These are phyloP conservation scores for Corymbia citriodora DNA, from an alignment of 441 rosid species.

Conservation along the genomic window DNA sequence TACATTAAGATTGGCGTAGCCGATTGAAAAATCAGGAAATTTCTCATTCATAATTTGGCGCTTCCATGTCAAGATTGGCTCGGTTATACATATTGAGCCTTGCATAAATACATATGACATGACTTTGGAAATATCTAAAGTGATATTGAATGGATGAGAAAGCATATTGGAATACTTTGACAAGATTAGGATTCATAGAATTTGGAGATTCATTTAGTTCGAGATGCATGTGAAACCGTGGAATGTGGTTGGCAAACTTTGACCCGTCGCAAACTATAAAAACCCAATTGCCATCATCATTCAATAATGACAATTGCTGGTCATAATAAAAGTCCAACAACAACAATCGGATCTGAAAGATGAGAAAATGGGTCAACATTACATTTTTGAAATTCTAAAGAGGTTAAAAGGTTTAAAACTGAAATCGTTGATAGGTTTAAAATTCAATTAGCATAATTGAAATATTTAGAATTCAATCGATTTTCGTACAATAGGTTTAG, in stretches of 20 bases:
- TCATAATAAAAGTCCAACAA: background rate
- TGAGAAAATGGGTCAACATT: background rate
- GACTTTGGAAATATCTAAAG: no score
- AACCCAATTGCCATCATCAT: background rate
- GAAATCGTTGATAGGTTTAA: rapidly evolving
- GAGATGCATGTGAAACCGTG: background rate
- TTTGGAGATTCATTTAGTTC: background rate
- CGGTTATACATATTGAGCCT: no score
- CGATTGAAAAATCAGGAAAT: no score
- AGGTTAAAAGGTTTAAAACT: no score
- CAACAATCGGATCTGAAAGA: background rate
- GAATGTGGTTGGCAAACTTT: background rate
- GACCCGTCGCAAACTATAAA: background rate
- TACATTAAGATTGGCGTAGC: no score
- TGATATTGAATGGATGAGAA: no score
- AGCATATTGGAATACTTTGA: no score
- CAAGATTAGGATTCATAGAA: no score
- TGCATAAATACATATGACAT: no score
- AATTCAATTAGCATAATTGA: no score
- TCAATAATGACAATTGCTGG: background rate
- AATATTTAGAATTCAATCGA: rapidly evolving
- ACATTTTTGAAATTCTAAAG: background rate
- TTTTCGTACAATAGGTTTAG: rapidly evolving
- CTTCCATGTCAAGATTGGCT: no score
- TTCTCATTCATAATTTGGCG: no score